Percentiles rank a stretch among this genome's conserved stretches.
Evolutionary conservation across 192 early-diverging fungal species (phyloP).

Genomic region (Umbelopsis vinacea): DNA sequence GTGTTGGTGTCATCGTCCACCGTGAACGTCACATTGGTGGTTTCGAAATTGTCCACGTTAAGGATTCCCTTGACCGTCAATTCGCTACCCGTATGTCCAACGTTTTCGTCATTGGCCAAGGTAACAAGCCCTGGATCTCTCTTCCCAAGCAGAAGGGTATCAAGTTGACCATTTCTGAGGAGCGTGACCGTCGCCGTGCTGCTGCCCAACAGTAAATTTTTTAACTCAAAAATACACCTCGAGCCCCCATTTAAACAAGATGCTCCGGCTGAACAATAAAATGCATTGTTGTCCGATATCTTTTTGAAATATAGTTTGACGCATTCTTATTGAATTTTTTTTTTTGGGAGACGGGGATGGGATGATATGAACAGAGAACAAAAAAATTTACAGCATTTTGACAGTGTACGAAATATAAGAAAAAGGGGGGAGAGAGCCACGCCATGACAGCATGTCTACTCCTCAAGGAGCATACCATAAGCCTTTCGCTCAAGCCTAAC

Average conservation of each 20-base stretch:
- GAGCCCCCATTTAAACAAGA: not conserved
- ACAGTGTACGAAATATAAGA: not conserved
- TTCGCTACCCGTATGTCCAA: slow-evolving; percentile 98
- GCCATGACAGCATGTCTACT: too few species aligned
- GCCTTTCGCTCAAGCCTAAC: not conserved
- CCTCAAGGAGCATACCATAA: too few species aligned
- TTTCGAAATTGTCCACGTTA: slow-evolving; percentile 99
- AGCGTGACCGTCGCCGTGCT: slow-evolving; percentile 92
- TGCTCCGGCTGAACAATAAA: not conserved
- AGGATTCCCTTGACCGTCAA: slow-evolving; percentile 92
- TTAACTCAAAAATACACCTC: not conserved
- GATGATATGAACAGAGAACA: too few species aligned
- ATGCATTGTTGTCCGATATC: slow-evolving; percentile 14
- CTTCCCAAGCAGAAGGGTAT: slow-evolving; percentile 99
- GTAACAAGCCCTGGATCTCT: slow-evolving; percentile 94
- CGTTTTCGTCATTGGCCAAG: slow-evolving; percentile 88
- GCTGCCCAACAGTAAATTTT: slow-evolving; percentile 25
- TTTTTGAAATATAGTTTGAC: too few species aligned
- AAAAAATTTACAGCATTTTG: not conserved
- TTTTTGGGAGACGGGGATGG: too few species aligned
- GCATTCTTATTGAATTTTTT: too few species aligned
- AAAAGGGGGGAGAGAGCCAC: too few species aligned
- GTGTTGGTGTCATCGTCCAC: slow-evolving; percentile 96
- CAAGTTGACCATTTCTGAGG: slow-evolving; percentile 98
- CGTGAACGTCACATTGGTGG: slow-evolving; percentile 96